These are phyloP conservation scores for Colletotrichum sansevieriae DNA, from an alignment of 2,329 filamentous ascomycete species.

Conservation along the genomic window DNA sequence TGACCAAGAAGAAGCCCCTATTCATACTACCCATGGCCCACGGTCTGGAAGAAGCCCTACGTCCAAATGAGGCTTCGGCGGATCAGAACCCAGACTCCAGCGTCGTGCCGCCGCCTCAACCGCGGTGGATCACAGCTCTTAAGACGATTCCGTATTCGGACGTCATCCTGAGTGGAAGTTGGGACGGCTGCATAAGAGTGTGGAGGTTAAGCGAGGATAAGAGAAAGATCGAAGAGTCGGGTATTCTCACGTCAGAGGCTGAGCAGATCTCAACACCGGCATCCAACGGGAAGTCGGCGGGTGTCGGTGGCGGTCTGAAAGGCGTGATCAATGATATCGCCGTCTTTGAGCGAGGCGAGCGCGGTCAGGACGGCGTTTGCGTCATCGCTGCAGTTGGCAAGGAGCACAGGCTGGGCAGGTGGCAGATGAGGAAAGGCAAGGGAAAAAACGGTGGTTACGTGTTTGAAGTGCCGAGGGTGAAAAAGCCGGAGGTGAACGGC, in stretches of 20 bases:
- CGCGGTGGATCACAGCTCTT: slow-evolving; percentile 92
- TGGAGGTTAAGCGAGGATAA: slow-evolving; percentile 91
- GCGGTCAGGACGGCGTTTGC: slow-evolving; percentile 81
- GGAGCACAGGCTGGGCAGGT: slow-evolving; percentile 87
- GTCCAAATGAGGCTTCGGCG: slow-evolving; percentile 78
- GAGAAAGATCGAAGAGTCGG: slow-evolving; percentile 79
- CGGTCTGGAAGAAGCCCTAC: slow-evolving; percentile 81
- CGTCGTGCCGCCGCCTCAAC: slow-evolving; percentile 74
- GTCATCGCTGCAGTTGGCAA: slow-evolving; percentile 89
- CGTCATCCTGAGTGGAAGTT: slow-evolving; percentile 90
- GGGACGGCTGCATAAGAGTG: slow-evolving; percentile 88
- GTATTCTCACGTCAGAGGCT: slow-evolving; percentile 62
- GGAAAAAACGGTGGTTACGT: slow-evolving; percentile 88
- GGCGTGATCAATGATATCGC: slow-evolving; percentile 92
- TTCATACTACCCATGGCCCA: slow-evolving; percentile 85
- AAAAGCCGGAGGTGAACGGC: slow-evolving; percentile 51
- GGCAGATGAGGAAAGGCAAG: slow-evolving; percentile 70
- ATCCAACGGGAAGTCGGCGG: slow-evolving; percentile 41
- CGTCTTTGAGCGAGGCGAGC: slow-evolving; percentile 85
- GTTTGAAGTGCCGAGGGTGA: slow-evolving; percentile 78
- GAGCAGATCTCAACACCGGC: slow-evolving; percentile 35
- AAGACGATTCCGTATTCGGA: slow-evolving; percentile 90
- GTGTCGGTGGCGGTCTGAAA: slow-evolving; percentile 51
- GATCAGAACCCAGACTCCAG: slow-evolving; percentile 72
- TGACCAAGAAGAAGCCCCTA: slow-evolving; percentile 94